Evolutionary conservation across 169 alveolate genomes (phyloP).

Genomic region (Nephromyces sp.): DNA sequence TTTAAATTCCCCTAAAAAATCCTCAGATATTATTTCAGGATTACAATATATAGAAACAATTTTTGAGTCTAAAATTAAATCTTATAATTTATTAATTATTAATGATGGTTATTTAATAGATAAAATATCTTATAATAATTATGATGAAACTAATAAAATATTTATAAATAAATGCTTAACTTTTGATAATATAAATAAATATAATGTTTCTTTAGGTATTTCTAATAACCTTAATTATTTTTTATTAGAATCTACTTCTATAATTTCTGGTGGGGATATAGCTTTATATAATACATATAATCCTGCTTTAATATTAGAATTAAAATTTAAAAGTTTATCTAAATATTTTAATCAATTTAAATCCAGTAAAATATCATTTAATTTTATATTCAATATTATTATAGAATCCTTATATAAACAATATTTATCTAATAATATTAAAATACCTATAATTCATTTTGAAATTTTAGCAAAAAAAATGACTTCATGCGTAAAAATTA

Average conservation of each 20-base stretch:
- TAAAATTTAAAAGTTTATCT: constrained; percentile 1
- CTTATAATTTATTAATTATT: background rate
- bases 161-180: constrained; percentile 28
- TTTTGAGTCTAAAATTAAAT: constrained; percentile 12
- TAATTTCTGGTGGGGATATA: constrained; percentile 1
- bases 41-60: constrained; percentile 23
- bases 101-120: constrained; percentile 13
- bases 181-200: constrained; percentile 19
- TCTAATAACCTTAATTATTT: background rate
- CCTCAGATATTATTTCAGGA: constrained; percentile 23
- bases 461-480: background rate
- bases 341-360: constrained; percentile 19
- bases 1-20: background rate
- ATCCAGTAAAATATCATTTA: constrained; percentile 27
- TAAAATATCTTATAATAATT: constrained; percentile 17
- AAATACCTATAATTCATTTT: background rate
- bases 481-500: constrained; percentile 25
- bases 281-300: constrained; percentile 1
- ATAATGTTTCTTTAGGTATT: background rate
- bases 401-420: constrained; percentile 17
- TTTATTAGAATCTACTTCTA: constrained; percentile 9
- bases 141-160: constrained; percentile 27
- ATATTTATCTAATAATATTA: background rate
- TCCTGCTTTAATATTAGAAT: background rate
- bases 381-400: constrained; percentile 6